Percentiles rank a stretch among this genome's conserved stretches.
Conservation (phyloP, 2,329 filamentous ascomycete genomes). For the Penicillium paneum region DNA sequence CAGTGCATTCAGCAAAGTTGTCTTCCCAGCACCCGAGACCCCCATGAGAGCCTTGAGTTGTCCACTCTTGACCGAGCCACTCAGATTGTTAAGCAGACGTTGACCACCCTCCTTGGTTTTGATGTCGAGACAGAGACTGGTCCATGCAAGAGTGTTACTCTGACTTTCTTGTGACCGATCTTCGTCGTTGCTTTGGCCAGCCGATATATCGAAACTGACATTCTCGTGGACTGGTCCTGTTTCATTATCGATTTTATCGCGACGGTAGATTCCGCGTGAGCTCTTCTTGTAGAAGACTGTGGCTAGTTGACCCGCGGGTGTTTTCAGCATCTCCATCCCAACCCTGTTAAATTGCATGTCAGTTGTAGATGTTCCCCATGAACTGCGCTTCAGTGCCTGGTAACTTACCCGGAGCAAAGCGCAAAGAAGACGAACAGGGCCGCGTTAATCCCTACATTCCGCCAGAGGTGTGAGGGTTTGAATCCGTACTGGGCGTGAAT, state of each 20-base stretch:
- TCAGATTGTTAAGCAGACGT: conserved; percentile 40
- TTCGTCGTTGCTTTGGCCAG: neutral
- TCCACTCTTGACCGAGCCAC: conserved; percentile 45
- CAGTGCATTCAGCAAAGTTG: conserved; percentile 8
- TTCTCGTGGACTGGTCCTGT: neutral
- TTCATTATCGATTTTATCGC: neutral
- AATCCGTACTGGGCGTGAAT: neutral
- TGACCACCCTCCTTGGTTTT: neutral
- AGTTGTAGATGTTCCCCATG: neutral
- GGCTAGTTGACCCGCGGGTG: neutral
- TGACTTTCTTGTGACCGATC: neutral
- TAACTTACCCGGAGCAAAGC: neutral
- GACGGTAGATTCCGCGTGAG: neutral
- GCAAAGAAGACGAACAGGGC: neutral
- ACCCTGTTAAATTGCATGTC: neutral
- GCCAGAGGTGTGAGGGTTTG: neutral
- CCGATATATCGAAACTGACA: neutral
- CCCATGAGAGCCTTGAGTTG: conserved; percentile 47
- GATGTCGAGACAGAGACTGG: neutral
- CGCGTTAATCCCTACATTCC: conserved; percentile 1
- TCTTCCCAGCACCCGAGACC: conserved; percentile 65
- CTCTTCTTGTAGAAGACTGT: neutral
- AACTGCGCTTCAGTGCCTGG: accelerated
- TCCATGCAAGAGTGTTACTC: neutral
- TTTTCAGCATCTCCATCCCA: neutral